These are phyloP conservation scores for Butyriboletus loyo DNA, from an alignment of 768 basidiomycete genomes.

Conservation along the genomic window DNA sequence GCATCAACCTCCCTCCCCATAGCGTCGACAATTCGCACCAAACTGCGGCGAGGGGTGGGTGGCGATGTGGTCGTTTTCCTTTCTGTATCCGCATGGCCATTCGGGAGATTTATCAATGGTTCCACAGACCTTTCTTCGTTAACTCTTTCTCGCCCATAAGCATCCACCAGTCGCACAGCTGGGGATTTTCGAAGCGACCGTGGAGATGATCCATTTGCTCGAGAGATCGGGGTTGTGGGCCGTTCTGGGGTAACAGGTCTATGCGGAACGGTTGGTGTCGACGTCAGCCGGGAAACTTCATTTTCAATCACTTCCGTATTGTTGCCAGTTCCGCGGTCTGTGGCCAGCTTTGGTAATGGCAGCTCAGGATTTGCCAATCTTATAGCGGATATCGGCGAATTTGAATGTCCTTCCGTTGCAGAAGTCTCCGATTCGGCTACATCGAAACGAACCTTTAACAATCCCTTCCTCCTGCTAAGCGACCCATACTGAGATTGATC, in stretches of 20 bases:
- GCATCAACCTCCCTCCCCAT: slow-evolving; percentile 59
- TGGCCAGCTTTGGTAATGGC: slow-evolving; percentile 3
- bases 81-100: slow-evolving; percentile 19
- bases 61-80: slow-evolving; percentile 11
- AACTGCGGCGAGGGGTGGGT: slow-evolving; percentile 32
- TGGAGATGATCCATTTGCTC: slow-evolving; percentile 24
- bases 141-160: slow-evolving; percentile 54
- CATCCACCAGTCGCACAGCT: slow-evolving; percentile 65
- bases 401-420: slow-evolving; percentile 25
- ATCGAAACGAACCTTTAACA: slow-evolving; percentile 74
- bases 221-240: slow-evolving; percentile 23
- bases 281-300: not conserved
- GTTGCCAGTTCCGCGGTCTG: slow-evolving; percentile 6
- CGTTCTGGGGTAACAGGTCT: slow-evolving; percentile 23
- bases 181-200: slow-evolving; percentile 46
- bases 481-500: slow-evolving; percentile 34
- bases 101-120: not conserved
- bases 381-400: slow-evolving; percentile 29
- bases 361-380: slow-evolving; percentile 22
- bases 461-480: slow-evolving; percentile 46
- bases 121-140: slow-evolving; percentile 9
- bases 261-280: not conserved
- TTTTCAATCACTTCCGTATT: slow-evolving; percentile 1
- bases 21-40: slow-evolving; percentile 63
- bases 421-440: slow-evolving; percentile 36